Evolutionary conservation across 2,329 filamentous ascomycete species (phyloP).

Genomic region (Botryotinia convoluta): DNA sequence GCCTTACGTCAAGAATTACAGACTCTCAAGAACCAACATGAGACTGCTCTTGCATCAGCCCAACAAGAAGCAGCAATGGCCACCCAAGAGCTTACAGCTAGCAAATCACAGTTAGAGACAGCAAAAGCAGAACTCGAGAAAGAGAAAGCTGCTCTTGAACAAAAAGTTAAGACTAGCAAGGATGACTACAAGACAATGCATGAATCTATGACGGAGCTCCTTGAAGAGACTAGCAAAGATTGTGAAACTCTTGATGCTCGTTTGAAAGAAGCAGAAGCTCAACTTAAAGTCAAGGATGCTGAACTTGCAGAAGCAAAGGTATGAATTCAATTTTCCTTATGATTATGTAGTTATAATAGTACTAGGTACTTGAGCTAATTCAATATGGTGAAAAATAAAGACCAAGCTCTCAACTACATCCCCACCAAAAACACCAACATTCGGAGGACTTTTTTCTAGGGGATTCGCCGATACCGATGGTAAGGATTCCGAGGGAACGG

Average conservation of each 20-base stretch:
- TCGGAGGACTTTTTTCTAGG: slow-evolving; percentile 51
- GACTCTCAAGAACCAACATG: slow-evolving; percentile 47
- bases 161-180: slow-evolving; percentile 50
- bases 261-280: slow-evolving; percentile 43
- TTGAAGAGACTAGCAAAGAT: slow-evolving; percentile 52
- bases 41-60: slow-evolving; percentile 42
- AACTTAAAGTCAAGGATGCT: slow-evolving; percentile 54
- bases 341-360: slow-evolving; percentile 4
- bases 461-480: slow-evolving; percentile 46
- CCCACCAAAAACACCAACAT: slow-evolving; percentile 39
- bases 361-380: slow-evolving; percentile 15
- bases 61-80: slow-evolving; percentile 39
- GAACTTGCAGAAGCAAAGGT: slow-evolving; percentile 62
- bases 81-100: slow-evolving; percentile 42
- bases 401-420: slow-evolving; percentile 40
- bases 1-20: slow-evolving; percentile 51
- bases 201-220: slow-evolving; percentile 58
- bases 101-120: slow-evolving; percentile 42
- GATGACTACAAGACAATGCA: slow-evolving; percentile 59
- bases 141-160: slow-evolving; percentile 50
- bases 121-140: slow-evolving; percentile 54
- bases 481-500: slow-evolving; percentile 36
- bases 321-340: slow-evolving; percentile 13
- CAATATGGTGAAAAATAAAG: slow-evolving; percentile 38
- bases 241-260: slow-evolving; percentile 41